These are phyloP conservation scores for Stropharia rugosoannulata DNA, from an alignment of 768 basidiomycete species.

Conservation along the genomic window DNA sequence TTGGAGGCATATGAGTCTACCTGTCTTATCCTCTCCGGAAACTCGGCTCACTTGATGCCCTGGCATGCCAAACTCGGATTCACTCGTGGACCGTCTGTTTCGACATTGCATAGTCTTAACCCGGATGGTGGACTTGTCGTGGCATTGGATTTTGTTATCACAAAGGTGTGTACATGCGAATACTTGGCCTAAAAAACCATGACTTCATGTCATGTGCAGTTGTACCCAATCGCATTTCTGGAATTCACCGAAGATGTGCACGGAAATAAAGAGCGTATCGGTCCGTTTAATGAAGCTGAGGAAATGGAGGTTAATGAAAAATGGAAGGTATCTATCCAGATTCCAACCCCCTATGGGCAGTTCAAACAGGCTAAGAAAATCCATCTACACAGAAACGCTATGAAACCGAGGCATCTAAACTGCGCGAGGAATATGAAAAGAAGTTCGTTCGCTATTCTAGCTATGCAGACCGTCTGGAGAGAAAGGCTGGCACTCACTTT, in stretches of 20 bases:
- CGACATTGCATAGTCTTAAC: slow-evolving; percentile 76
- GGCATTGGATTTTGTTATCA: slow-evolving; percentile 71
- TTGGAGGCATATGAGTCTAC: slow-evolving; percentile 76
- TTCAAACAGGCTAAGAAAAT: background rate
- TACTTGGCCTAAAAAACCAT: background rate
- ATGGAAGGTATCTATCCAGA: slow-evolving; percentile 62
- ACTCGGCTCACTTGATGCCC: slow-evolving; percentile 80
- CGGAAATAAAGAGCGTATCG: slow-evolving; percentile 49
- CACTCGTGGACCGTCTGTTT: slow-evolving; percentile 59
- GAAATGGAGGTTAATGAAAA: slow-evolving; percentile 56
- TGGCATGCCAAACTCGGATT: slow-evolving; percentile 93
- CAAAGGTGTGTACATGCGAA: slow-evolving; percentile 45
- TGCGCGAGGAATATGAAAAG: slow-evolving; percentile 59
- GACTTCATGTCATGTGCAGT: background rate
- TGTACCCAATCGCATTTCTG: slow-evolving; percentile 69
- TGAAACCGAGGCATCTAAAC: slow-evolving; percentile 54
- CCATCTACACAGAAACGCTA: slow-evolving; percentile 46
- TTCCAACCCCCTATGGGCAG: background rate
- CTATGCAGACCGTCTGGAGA: slow-evolving; percentile 67
- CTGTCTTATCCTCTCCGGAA: slow-evolving; percentile 71
- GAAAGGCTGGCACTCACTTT: slow-evolving; percentile 49
- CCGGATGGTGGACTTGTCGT: slow-evolving; percentile 79
- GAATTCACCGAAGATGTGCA: slow-evolving; percentile 55
- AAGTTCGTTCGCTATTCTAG: slow-evolving; percentile 50
- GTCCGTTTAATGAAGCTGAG: slow-evolving; percentile 70